These are phyloP conservation scores for Simplicillium aogashimaense DNA, from an alignment of 2,329 filamentous ascomycete species.

Conservation along the genomic window DNA sequence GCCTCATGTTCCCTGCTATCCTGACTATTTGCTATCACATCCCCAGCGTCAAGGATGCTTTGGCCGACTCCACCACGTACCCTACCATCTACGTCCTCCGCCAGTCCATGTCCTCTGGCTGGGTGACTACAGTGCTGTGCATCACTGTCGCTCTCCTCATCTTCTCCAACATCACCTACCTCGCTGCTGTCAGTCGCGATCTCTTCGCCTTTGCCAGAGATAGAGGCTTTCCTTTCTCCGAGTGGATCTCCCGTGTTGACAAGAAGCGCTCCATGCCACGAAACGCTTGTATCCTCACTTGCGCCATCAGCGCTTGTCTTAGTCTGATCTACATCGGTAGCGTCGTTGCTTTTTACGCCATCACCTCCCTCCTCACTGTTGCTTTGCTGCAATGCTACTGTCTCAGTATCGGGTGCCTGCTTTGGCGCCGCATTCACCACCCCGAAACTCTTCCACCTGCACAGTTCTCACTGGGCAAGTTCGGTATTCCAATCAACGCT, in stretches of 20 bases:
- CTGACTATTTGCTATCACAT: conserved; percentile 6
- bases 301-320: conserved; percentile 4
- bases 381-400: conserved; percentile 9
- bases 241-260: conserved; percentile 7
- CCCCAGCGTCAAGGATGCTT: conserved; percentile 3
- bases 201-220: conserved; percentile 6
- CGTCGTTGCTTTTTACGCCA: conserved; percentile 10
- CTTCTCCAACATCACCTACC: conserved; percentile 4
- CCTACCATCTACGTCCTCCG: conserved; percentile 6
- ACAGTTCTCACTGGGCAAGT: conserved; percentile 5
- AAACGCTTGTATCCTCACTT: conserved; percentile 8
- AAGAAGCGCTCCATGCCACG: conserved; percentile 5
- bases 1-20: conserved; percentile 1
- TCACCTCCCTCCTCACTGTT: conserved; percentile 9
- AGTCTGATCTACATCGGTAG: conserved; percentile 9
- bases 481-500: conserved; percentile 4
- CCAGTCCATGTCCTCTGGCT: conserved; percentile 1
- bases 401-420: conserved; percentile 3
- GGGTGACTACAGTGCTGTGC: conserved; percentile 2
- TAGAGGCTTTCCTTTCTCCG: conserved; percentile 5
- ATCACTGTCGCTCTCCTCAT: conserved; percentile 5
- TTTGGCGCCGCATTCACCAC: conserved; percentile 3
- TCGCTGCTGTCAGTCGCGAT: conserved; percentile 3
- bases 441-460: conserved; percentile 5
- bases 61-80: conserved; percentile 3